Conservation (phyloP, 306 rosid genomes). For the Purshia tridentata region DNA sequence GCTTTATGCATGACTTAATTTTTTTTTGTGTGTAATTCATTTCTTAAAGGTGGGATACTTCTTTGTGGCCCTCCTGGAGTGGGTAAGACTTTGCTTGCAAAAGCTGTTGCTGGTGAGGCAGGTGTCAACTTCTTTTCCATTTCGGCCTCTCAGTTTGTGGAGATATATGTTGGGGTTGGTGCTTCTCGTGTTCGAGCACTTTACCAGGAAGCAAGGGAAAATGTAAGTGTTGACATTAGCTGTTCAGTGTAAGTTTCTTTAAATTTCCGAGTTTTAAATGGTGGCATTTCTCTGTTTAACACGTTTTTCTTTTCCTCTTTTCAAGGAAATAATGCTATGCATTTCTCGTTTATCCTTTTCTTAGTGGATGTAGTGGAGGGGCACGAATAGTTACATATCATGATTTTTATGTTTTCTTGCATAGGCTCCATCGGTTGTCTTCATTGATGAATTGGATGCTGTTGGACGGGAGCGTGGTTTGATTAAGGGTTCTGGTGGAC, state of each 20-base stretch:
- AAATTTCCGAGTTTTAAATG: neutral
- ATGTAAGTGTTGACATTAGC: slow-evolving; percentile 45
- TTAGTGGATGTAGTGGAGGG: slow-evolving; percentile 13
- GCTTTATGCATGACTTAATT: slow-evolving; percentile 20
- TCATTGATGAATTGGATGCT: slow-evolving; percentile 97
- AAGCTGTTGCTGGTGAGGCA: slow-evolving; percentile 99
- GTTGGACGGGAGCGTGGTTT: slow-evolving; percentile 99
- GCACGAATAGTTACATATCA: slow-evolving; percentile 5
- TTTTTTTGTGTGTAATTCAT: slow-evolving; percentile 25
- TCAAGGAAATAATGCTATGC: neutral
- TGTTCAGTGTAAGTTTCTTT: slow-evolving; percentile 18
- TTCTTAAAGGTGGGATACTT: slow-evolving; percentile 86
- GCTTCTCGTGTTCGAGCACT: slow-evolving; percentile 98
- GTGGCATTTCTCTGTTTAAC: neutral
- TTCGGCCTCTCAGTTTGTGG: slow-evolving; percentile 97
- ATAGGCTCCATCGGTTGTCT: slow-evolving; percentile 98
- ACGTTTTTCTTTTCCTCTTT: neutral
- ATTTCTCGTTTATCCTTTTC: slow-evolving; percentile 13
- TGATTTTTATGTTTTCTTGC: slow-evolving; percentile 23
- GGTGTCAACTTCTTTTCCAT: slow-evolving; percentile 99
- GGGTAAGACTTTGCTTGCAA: slow-evolving; percentile 95
- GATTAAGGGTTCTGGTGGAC: slow-evolving; percentile 99
- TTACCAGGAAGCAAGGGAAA: slow-evolving; percentile 91
- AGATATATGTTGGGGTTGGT: slow-evolving; percentile 96
- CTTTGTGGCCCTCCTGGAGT: slow-evolving; percentile 99